A percentile compares a stretch with the other conserved stretches of the same genome.
Evolutionary conservation across 2,329 filamentous ascomycete species (phyloP).

Genomic region (Tolypocladium endophyticum): DNA sequence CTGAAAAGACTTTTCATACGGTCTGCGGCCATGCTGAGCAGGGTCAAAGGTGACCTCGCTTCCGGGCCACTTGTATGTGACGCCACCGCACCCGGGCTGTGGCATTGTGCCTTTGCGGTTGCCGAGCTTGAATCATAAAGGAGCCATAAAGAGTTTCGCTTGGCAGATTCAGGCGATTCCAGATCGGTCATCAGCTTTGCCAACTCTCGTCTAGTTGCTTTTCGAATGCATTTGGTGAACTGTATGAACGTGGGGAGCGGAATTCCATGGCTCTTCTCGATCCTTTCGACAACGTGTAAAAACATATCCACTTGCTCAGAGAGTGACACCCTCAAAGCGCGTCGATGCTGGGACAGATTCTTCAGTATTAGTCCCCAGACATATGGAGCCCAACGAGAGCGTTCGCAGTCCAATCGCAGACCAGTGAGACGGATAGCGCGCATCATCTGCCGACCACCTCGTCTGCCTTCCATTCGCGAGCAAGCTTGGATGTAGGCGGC

Average conservation of each 20-base stretch:
- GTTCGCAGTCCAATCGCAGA: conserved; percentile 11
- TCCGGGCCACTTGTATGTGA: not conserved
- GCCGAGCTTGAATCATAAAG: not conserved
- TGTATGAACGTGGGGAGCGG: conserved; percentile 10
- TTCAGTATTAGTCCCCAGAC: conserved; percentile 24
- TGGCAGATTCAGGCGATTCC: conserved; percentile 4
- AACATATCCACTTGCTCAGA: conserved; percentile 19
- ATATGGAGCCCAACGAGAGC: conserved; percentile 16
- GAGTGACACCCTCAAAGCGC: conserved; percentile 14
- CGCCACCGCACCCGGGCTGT: not conserved
- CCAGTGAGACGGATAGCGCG: conserved; percentile 20
- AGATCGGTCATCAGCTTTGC: conserved; percentile 9
- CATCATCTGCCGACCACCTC: conserved; percentile 14
- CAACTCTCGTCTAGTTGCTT: conserved; percentile 12
- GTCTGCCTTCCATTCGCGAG: conserved; percentile 10
- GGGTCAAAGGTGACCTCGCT: not conserved
- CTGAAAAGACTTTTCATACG: conserved; percentile 17
- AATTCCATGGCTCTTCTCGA: conserved; percentile 14
- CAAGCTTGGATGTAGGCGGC: conserved; percentile 35
- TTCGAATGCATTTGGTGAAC: conserved; percentile 11
- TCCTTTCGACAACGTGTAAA: conserved; percentile 14
- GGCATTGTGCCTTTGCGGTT: not conserved
- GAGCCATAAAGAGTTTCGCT: not conserved
- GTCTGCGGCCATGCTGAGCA: conserved; percentile 10
- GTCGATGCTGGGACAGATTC: conserved; percentile 18